These are phyloP conservation scores for Ophiocordyceps robertsii DNA, from an alignment of 2,329 filamentous ascomycete species.

Conservation along the genomic window DNA sequence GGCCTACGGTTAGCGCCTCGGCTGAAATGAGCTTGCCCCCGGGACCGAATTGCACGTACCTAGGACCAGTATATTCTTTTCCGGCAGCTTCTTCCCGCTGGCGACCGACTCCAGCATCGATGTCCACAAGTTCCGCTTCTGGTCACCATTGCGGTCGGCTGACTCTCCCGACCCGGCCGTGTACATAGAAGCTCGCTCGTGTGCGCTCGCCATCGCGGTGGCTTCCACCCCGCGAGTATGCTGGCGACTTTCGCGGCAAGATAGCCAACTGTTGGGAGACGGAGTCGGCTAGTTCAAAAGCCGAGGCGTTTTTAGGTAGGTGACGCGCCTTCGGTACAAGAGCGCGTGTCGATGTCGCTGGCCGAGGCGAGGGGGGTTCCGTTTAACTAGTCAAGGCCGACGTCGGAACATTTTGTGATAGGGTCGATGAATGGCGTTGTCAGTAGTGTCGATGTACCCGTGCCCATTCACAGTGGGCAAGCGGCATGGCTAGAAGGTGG, in stretches of 20 bases:
- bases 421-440: not conserved
- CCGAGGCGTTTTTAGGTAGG: conserved; percentile 1
- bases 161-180: conserved; percentile 41
- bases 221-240: not conserved
- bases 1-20: conserved; percentile 5
- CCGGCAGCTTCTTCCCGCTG: conserved; percentile 76
- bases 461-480: not conserved
- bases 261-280: not conserved
- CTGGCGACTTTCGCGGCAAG: conserved; percentile 2
- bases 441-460: no score
- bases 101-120: conserved; percentile 85
- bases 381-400: conserved; percentile 6
- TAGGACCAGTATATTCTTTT: conserved; percentile 81
- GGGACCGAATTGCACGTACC: conserved; percentile 34
- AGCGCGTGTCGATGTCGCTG: conserved; percentile 5
- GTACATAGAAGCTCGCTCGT: conserved; percentile 45
- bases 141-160: conserved; percentile 49
- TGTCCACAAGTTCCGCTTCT: conserved; percentile 86
- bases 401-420: conserved; percentile 14
- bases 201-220: conserved; percentile 32
- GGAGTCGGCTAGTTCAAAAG: not conserved
- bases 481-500: not conserved
- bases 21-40: not conserved
- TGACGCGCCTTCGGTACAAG: not conserved
- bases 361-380: conserved; percentile 3